Percentiles rank a stretch among this genome's conserved stretches.
Conservation (phyloP, 1,139 yeast species). For the Hansenula sp. region DNA sequence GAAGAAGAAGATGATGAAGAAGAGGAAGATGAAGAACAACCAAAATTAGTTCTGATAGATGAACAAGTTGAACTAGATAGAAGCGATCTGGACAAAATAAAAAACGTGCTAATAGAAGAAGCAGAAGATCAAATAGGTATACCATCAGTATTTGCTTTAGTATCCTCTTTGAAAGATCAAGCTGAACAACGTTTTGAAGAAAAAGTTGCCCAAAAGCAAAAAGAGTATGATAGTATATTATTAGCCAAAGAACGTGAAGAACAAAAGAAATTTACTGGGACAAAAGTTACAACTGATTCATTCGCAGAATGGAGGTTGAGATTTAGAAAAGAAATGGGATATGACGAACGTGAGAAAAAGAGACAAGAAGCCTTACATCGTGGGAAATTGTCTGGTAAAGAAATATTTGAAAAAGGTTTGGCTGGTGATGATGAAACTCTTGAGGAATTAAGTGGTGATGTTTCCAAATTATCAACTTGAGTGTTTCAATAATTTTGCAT, state of each 20-base stretch:
- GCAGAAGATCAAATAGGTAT: constrained; percentile 81
- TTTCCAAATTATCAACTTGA: constrained; percentile 8
- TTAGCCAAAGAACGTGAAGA: constrained; percentile 64
- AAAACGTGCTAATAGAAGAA: constrained; percentile 45
- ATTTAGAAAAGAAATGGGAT: constrained; percentile 51
- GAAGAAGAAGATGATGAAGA: constrained; percentile 45
- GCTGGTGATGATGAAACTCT: constrained; percentile 59
- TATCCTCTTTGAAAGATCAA: constrained; percentile 72
- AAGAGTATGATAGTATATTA: constrained; percentile 52
- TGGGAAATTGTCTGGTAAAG: constrained; percentile 81
- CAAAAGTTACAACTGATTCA: constrained; percentile 72
- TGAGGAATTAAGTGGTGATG: constrained; percentile 26
- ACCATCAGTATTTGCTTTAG: constrained; percentile 80
- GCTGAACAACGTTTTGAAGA: constrained; percentile 64
- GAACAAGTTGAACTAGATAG: constrained; percentile 51
- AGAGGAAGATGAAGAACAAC: constrained; percentile 33
- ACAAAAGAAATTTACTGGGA: constrained; percentile 71
- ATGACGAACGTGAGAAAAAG: constrained; percentile 53
- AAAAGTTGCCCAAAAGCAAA: constrained; percentile 54
- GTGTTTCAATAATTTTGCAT: neutral
- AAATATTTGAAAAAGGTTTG: constrained; percentile 85
- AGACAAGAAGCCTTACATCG: constrained; percentile 57
- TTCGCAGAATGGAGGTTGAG: constrained; percentile 65
- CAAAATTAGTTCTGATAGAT: constrained; percentile 46
- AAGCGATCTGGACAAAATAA: constrained; percentile 40